Percentiles rank a stretch among this genome's conserved stretches.
phyloP scores from a whole-genome alignment of 208 protist species.

The Leishmania tropica region DNA sequence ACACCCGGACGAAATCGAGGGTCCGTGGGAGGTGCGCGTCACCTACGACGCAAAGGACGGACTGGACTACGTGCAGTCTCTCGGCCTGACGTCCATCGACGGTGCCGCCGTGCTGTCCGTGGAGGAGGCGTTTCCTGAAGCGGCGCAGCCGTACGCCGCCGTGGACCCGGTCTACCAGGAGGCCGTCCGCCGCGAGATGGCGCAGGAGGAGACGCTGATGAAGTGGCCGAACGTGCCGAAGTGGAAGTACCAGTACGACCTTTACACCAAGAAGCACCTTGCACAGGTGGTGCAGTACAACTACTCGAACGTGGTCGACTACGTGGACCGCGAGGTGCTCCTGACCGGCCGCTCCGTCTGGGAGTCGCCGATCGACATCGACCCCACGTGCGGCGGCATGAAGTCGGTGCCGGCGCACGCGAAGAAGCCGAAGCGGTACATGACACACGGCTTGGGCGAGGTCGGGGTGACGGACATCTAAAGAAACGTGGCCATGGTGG shows the following conservation, averaged over 20 bases:
- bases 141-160: conserved; percentile 57
- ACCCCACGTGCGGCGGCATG: conserved; percentile 80
- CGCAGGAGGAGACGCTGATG: conserved; percentile 81
- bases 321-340: conserved; percentile 91
- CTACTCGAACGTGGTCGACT: conserved; percentile 93
- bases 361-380: conserved; percentile 90
- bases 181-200: conserved; percentile 67
- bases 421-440: conserved; percentile 73
- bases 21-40: conserved; percentile 82
- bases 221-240: conserved; percentile 86
- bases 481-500: not conserved
- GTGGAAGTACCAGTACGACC: conserved; percentile 90
- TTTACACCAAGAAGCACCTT: conserved; percentile 71
- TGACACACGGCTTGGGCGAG: conserved; percentile 56
- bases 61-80: conserved; percentile 64
- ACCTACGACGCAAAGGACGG: conserved; percentile 82
- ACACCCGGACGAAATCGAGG: conserved; percentile 91
- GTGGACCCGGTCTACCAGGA: conserved; percentile 80
- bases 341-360: conserved; percentile 89
- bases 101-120: conserved; percentile 65
- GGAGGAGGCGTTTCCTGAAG: conserved; percentile 28
- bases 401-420: conserved; percentile 84
- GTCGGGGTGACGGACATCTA: conserved; percentile 85
- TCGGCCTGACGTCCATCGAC: conserved; percentile 66
- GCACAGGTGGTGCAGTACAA: conserved; percentile 88